Conservation (phyloP, 1,284 basidiomycete genomes). For the Ganoderma sp. region DNA sequence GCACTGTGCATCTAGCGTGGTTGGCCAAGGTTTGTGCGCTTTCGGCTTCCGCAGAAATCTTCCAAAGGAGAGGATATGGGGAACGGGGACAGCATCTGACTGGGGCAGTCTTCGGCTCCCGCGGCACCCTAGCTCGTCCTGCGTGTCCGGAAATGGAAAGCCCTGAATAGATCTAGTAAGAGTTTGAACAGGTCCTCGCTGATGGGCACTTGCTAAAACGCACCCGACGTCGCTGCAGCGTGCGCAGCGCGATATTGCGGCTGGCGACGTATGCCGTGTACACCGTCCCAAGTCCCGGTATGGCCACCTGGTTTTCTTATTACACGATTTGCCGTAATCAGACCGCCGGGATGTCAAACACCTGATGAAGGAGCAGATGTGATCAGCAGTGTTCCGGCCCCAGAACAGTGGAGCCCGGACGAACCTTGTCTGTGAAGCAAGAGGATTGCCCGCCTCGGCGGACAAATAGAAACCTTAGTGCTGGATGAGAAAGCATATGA, state of each 20-base stretch:
- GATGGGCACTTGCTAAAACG: constrained; percentile 14
- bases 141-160: constrained; percentile 18
- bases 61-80: constrained; percentile 10
- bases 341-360: constrained; percentile 5
- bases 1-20: constrained; percentile 14
- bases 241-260: constrained; percentile 2
- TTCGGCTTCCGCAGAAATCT: constrained; percentile 7
- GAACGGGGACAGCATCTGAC: not conserved
- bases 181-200: constrained; percentile 1
- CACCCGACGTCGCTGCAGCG: constrained; percentile 17
- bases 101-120: constrained; percentile 12
- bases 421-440: constrained; percentile 20
- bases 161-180: constrained; percentile 7
- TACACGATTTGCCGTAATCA: not conserved
- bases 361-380: constrained; percentile 9
- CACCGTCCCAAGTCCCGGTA: not conserved
- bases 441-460: constrained; percentile 19
- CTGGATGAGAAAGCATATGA: constrained; percentile 7
- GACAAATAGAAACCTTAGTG: constrained; percentile 14
- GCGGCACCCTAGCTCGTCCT: constrained; percentile 17
- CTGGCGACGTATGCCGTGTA: not conserved
- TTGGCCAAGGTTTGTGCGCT: constrained; percentile 17
- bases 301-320: not conserved
- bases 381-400: constrained; percentile 19
- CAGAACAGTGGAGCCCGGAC: constrained; percentile 1